phyloP scores from a whole-genome alignment of 1,284 basidiomycete genomes.

The Cryptococcus sp. region DNA sequence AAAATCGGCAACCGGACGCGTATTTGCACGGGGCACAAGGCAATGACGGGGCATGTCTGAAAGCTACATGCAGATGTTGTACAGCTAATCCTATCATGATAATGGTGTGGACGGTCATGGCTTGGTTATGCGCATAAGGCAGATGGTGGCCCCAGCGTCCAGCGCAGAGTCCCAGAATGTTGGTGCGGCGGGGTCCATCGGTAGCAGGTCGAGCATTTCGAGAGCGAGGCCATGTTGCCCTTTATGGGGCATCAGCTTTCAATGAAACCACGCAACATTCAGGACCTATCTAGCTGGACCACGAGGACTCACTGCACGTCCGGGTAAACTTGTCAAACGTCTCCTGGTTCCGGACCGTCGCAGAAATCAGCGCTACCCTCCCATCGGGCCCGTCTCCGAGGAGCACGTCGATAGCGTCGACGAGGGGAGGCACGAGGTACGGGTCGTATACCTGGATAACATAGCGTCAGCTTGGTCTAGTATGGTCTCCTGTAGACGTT shows the following conservation, averaged over 20 bases:
- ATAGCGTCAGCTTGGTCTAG: slow-evolving; percentile 3
- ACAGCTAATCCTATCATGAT: not conserved
- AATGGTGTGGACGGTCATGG: not conserved
- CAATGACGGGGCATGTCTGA: too few relatives aligned
- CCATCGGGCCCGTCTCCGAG: slow-evolving; percentile 11
- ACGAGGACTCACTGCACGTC: slow-evolving; percentile 29
- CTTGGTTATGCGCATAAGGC: slow-evolving; percentile 30
- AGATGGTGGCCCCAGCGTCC: slow-evolving; percentile 34
- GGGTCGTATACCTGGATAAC: slow-evolving; percentile 49
- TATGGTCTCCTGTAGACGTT: not conserved
- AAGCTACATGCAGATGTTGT: too few relatives aligned
- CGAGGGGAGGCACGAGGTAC: slow-evolving; percentile 43
- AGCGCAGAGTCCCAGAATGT: slow-evolving; percentile 47
- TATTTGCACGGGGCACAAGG: too few relatives aligned
- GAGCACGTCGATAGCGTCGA: slow-evolving; percentile 35
- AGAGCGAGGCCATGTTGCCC: slow-evolving; percentile 6
- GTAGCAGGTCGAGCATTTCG: slow-evolving; percentile 20
- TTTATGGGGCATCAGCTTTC: not conserved
- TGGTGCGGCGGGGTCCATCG: slow-evolving; percentile 21
- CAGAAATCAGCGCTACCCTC: slow-evolving; percentile 37
- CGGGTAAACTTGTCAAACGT: slow-evolving; percentile 43
- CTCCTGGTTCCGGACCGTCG: slow-evolving; percentile 47
- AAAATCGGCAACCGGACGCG: too few relatives aligned
- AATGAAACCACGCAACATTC: not conserved
- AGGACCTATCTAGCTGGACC: not conserved